These are phyloP conservation scores for Ulvella scutata DNA, from an alignment of 139 green algal species.

Conservation along the genomic window DNA sequence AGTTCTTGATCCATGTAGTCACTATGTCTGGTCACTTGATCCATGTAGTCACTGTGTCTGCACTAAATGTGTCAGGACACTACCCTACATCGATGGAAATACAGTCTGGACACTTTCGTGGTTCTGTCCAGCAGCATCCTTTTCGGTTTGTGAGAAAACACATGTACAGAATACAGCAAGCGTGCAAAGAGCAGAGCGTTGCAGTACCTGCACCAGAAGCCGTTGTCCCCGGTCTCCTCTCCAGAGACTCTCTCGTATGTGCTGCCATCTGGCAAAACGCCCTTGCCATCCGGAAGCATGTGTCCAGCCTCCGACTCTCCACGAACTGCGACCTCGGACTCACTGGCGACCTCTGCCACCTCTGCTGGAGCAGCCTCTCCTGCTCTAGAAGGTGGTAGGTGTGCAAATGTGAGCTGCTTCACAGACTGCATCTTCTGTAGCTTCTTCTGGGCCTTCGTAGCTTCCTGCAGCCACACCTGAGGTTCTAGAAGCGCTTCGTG, in stretches of 20 bases:
- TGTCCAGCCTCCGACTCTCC: background rate
- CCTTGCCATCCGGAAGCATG: background rate
- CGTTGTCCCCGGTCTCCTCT: background rate
- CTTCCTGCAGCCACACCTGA: background rate
- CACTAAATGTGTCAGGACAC: no score
- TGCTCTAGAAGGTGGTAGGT: background rate
- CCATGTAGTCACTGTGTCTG: no score
- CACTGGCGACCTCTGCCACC: background rate
- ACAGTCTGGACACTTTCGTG: no score
- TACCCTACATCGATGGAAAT: no score
- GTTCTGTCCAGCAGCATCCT: no score
- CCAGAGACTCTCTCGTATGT: background rate
- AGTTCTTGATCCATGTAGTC: no score
- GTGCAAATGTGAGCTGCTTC: background rate
- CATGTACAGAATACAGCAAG: no score
- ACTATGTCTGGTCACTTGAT: no score
- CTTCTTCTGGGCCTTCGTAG: background rate
- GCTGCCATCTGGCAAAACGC: background rate
- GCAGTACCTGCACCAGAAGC: conserved; percentile 1
- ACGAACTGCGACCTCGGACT: background rate
- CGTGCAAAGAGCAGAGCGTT: no score
- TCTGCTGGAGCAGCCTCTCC: background rate
- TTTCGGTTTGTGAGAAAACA: no score
- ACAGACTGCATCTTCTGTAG: background rate
- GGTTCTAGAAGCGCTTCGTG: no score